These are phyloP conservation scores for Trametes coccinea DNA, from an alignment of 768 basidiomycete species.

Conservation along the genomic window DNA sequence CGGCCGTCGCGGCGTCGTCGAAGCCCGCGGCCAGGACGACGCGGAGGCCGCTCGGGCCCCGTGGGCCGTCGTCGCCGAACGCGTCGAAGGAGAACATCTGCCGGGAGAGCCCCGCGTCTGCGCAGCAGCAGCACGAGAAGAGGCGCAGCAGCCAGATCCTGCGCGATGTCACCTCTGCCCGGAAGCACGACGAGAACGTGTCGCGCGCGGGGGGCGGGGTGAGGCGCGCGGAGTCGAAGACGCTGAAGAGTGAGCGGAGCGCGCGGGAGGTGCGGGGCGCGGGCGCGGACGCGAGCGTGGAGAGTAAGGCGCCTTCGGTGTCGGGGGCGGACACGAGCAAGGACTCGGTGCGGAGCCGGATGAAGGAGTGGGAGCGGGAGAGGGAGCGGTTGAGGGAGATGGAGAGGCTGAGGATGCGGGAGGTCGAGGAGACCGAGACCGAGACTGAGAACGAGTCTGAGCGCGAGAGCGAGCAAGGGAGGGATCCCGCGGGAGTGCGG, in stretches of 20 bases:
- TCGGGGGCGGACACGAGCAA: slow-evolving; percentile 13
- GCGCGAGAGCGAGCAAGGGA: slow-evolving; percentile 24
- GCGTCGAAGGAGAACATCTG: slow-evolving; percentile 20
- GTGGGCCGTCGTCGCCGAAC: slow-evolving; percentile 20
- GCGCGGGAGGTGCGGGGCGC: background rate
- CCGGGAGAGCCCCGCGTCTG: slow-evolving; percentile 31
- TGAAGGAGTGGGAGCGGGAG: slow-evolving; percentile 77
- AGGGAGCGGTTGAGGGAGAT: slow-evolving; percentile 69
- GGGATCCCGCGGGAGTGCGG: slow-evolving; percentile 28
- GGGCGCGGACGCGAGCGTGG: background rate
- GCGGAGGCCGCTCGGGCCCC: slow-evolving; percentile 31
- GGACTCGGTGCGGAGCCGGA: slow-evolving; percentile 52
- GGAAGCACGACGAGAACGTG: slow-evolving; percentile 16
- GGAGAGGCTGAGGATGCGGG: slow-evolving; percentile 51
- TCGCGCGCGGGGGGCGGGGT: too few species aligned
- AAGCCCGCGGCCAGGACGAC: slow-evolving; percentile 9
- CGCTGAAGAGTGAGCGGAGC: slow-evolving; percentile 6
- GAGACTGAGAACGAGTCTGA: slow-evolving; percentile 38
- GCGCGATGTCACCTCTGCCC: slow-evolving; percentile 20
- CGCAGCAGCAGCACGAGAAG: slow-evolving; percentile 24
- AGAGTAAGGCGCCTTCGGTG: too few species aligned
- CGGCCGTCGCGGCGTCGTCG: background rate
- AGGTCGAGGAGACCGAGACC: slow-evolving; percentile 45
- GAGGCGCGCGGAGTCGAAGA: background rate
- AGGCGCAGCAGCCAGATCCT: slow-evolving; percentile 20